These are phyloP conservation scores for Verbena officinalis DNA, from an alignment of 257 asterid genomes.

Conservation along the genomic window DNA sequence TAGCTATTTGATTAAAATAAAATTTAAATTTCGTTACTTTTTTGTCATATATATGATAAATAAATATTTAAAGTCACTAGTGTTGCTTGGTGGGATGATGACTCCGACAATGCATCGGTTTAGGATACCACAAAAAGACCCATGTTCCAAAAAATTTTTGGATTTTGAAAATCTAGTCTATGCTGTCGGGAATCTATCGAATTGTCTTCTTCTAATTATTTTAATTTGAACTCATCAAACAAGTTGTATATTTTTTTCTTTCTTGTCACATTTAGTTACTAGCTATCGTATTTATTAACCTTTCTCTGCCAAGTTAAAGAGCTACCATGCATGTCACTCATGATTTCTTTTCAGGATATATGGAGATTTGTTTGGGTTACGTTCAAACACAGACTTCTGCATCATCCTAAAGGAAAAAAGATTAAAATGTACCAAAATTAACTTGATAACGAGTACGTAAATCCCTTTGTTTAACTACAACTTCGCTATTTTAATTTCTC, in stretches of 20 bases:
- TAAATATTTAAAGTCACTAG: not conserved
- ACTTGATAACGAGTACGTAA: no score
- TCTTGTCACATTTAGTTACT: no score
- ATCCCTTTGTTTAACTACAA: no score
- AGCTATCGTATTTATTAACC: no score
- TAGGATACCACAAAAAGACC: slow-evolving; percentile 36
- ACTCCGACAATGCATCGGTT: slow-evolving; percentile 35
- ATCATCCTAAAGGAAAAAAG: no score
- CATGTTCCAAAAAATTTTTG: slow-evolving; percentile 29
- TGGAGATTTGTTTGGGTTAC: no score
- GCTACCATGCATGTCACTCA: no score
- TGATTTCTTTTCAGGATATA: no score
- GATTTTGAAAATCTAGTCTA: slow-evolving; percentile 52
- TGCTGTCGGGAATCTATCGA: slow-evolving; percentile 43
- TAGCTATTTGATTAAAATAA: not conserved
- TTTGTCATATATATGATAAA: not conserved
- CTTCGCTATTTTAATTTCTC: no score
- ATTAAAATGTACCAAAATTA: no score
- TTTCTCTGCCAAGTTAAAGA: no score
- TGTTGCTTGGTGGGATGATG: slow-evolving; percentile 21
- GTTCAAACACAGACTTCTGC: no score
- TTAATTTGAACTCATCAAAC: slow-evolving; percentile 17
- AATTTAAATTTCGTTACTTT: not conserved
- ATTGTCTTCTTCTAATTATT: slow-evolving; percentile 41
- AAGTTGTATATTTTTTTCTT: not conserved